Base-by-base conservation (phyloP, 2,329 filamentous ascomycete genomes). In the Drechslerella stenobrocha region DNA sequence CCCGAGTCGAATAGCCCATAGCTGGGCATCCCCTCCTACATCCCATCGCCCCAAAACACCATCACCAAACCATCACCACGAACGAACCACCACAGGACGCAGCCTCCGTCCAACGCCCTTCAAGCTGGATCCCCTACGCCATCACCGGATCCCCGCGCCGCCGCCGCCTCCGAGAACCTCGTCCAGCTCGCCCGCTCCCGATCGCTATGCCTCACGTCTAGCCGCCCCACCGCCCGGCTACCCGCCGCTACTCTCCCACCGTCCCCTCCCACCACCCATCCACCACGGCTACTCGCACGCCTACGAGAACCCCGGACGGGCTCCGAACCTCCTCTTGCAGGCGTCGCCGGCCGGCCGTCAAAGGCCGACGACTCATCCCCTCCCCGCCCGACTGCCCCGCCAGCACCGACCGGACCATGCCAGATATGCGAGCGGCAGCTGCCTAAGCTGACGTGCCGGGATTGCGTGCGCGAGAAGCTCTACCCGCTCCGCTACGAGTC, bases 401-500 rank as follows among this genome's bases (percentile, higher is more conserved):
- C 64, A n/a, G 48, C 35, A n/a, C 64, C 57, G 18, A 23, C 47
- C 8, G 64, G 64, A 7, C 56, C 57, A 1, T 73, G 72, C 47
- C 60, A 65, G 30, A 67, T 73, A 24, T 73, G 72, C 58, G 69
- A 72, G 20, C 45, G 61, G 52, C 65, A 72, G 15, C 65, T 67
- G 26, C 35, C 59, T n/a, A 61, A 57, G 28, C 47, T 73, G 23
- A 70, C 56, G 22, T 74, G 72, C 46, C 59, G 61, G 4, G 61
- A 65, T 15, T 74, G 72, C 50, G 65, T 71, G 9, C 70, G 66
- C 28, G 53, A 57, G 24, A 60, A 59, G 18, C 57, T 71, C 23
- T 74, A 72, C 59, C 65, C 60, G 20, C 50, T 70, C 24, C 70
- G 72, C 11, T 73, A 71, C 30, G 69, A 73, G 28, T 70, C 69